Conservation (phyloP, 257 asterid genomes). For the Avicennia marina region DNA sequence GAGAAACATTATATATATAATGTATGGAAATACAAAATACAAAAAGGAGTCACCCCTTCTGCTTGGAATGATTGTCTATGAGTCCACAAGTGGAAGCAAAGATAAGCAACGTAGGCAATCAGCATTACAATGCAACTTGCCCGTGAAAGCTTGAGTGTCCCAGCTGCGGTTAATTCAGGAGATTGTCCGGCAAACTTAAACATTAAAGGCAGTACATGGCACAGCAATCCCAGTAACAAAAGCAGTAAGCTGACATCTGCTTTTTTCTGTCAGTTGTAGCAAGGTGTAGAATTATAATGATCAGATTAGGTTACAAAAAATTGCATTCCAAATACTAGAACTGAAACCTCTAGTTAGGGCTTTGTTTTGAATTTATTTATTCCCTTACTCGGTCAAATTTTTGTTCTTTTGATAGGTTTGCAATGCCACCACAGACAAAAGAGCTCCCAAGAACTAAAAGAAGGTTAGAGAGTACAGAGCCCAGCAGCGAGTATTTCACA, state of each 20-base stretch:
- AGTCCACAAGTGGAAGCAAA: slow-evolving; percentile 78
- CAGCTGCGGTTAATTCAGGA: slow-evolving; percentile 21
- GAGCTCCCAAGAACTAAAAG: slow-evolving; percentile 91
- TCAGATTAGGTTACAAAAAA: neutral
- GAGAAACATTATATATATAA: too few relatives aligned
- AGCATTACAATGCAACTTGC: slow-evolving; percentile 77
- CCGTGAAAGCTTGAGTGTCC: slow-evolving; percentile 52
- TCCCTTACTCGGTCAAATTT: slow-evolving; percentile 61
- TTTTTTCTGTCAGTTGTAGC: slow-evolving; percentile 49
- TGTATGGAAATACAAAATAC: neutral
- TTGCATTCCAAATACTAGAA: neutral
- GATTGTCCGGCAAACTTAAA: slow-evolving; percentile 36
- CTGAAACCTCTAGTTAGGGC: too few relatives aligned
- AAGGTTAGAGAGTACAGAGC: slow-evolving; percentile 89
- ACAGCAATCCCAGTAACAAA: slow-evolving; percentile 62
- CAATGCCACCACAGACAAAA: slow-evolving; percentile 92
- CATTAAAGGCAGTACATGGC: slow-evolving; percentile 68
- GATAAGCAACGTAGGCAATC: slow-evolving; percentile 64
- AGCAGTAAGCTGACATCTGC: slow-evolving; percentile 74
- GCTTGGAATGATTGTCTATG: slow-evolving; percentile 67
- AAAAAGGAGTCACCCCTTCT: slow-evolving; percentile 31
- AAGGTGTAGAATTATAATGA: neutral
- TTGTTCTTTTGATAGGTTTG: slow-evolving; percentile 52
- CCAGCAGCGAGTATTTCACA: slow-evolving; percentile 77
- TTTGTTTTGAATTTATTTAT: neutral